Evolutionary conservation across 495 filamentous ascomycete species (phyloP), one percentile per base, ranked within the genome.

Genomic region (Trichoderma asperelloides): DNA sequence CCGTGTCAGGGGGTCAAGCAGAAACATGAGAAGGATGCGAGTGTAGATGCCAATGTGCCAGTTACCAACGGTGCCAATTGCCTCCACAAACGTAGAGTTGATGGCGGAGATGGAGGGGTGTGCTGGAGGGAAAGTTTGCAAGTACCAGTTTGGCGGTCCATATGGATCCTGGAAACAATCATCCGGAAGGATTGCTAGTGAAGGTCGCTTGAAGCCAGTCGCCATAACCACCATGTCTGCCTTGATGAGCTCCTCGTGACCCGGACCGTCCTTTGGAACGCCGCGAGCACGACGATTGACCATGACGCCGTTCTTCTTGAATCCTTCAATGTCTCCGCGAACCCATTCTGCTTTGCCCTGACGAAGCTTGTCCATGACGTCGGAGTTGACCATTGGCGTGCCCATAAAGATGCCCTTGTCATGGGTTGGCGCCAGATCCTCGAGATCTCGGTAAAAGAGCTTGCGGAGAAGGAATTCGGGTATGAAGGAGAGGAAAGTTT

Each of bases 21-120:
- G 80, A 73, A 94, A 94, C 90, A 94, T 92, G 39, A 95, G 82
- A 40, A 96, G 78, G 68, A 96, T 87, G 0, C 92, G 80, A 0
- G 91, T 95, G 76, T 94, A 95, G 66, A 96, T 93, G 21, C 91
- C 92, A 37, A 95, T 93, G 69, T 96, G 91, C 81, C 89, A 94
- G 72, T 95, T 92, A 0, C 91, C 89, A 0, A 93, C 90, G 0
- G 86, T 84, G 2, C 92, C 91, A 68, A 96, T 94, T 1, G 88
- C 91, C 66, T 89, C 87, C 45, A 93, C 80, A 66, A 93, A 95
- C 0, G 91, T 94, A 79, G 80, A 92, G 74, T 96, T 96, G 78
- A 90, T 92, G 70, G 85, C 87, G 67, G 87, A 91, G 28, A 94
- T 81, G 57, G 83, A 85, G 2, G 85, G 81, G 69, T 88, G 84